Conservation (phyloP, 352 stramenopile genomes). For the Phytophthora podocarpi region DNA sequence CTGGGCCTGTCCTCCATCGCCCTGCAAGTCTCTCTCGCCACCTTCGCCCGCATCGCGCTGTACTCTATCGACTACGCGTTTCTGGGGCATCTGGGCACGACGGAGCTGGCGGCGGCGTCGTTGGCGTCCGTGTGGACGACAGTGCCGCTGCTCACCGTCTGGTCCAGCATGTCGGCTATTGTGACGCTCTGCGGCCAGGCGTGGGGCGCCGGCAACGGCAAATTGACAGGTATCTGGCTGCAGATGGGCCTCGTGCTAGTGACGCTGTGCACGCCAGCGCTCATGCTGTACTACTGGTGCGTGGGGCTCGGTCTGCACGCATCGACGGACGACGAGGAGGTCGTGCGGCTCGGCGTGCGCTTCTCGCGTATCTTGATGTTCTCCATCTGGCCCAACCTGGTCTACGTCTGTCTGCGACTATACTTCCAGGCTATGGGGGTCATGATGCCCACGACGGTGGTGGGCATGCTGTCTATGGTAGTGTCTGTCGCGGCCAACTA, state of each 20-base stretch:
- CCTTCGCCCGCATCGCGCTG: constrained; percentile 78
- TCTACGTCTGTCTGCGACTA: constrained; percentile 76
- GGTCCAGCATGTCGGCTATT: constrained; percentile 68
- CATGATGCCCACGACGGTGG: constrained; percentile 72
- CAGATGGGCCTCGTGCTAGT: constrained; percentile 69
- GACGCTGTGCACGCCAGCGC: constrained; percentile 44
- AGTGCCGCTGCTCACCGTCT: constrained; percentile 70
- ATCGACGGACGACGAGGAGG: constrained; percentile 66
- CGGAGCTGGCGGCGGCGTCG: constrained; percentile 73
- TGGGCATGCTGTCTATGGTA: constrained; percentile 68
- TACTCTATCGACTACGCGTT: constrained; percentile 82
- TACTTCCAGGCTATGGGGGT: constrained; percentile 89
- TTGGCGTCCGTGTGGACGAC: constrained; percentile 78
- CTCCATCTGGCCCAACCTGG: constrained; percentile 75
- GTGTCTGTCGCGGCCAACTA: constrained; percentile 75
- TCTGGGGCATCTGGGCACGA: constrained; percentile 73
- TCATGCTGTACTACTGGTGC: constrained; percentile 72
- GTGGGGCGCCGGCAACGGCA: constrained; percentile 69
- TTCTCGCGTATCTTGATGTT: constrained; percentile 82
- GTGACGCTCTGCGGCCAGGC: constrained; percentile 84
- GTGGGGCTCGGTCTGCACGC: constrained; percentile 58
- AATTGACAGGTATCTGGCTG: constrained; percentile 72
- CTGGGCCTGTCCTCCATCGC: constrained; percentile 73
- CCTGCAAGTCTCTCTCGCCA: constrained; percentile 82
- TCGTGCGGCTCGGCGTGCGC: constrained; percentile 66